phyloP scores from a whole-genome alignment of 495 filamentous ascomycete genomes.

The Cercophora newfieldiana region DNA sequence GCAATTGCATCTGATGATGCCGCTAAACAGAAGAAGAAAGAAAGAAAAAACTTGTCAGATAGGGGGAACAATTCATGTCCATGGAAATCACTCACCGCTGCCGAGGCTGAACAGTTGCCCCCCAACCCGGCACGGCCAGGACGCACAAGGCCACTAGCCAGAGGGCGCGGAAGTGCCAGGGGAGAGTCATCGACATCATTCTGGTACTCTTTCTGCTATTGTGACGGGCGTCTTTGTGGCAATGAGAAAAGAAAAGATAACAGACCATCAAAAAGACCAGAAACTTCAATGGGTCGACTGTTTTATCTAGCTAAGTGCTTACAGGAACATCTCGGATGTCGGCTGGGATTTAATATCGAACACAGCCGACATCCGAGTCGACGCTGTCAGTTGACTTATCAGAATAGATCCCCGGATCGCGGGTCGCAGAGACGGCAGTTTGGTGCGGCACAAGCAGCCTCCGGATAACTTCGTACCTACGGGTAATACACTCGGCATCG shows the following conservation, averaged over 20 bases:
- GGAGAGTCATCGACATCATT: neutral
- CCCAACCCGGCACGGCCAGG: neutral
- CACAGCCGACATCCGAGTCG: neutral
- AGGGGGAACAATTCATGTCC: neutral
- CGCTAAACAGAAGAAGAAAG: neutral
- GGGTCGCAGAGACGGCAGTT: neutral
- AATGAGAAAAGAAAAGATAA: neutral
- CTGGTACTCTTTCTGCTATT: neutral
- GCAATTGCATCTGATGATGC: neutral
- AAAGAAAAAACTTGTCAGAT: neutral
- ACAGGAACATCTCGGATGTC: neutral
- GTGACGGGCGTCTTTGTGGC: neutral
- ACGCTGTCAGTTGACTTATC: neutral
- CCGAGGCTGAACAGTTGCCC: neutral
- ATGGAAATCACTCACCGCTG: neutral
- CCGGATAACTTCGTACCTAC: too few relatives aligned
- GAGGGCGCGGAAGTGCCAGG: neutral
- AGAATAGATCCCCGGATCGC: neutral
- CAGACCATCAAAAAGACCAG: neutral
- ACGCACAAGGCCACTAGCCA: neutral
- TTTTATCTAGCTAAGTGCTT: neutral
- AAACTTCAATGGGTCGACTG: neutral
- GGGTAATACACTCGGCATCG: too few relatives aligned
- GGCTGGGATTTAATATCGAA: neutral
- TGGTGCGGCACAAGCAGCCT: too few relatives aligned